A percentile compares a stretch with the other conserved stretches of the same genome.
Evolutionary conservation across 2,329 filamentous ascomycete species (phyloP).

Genomic region (Nectriaceae sp.): DNA sequence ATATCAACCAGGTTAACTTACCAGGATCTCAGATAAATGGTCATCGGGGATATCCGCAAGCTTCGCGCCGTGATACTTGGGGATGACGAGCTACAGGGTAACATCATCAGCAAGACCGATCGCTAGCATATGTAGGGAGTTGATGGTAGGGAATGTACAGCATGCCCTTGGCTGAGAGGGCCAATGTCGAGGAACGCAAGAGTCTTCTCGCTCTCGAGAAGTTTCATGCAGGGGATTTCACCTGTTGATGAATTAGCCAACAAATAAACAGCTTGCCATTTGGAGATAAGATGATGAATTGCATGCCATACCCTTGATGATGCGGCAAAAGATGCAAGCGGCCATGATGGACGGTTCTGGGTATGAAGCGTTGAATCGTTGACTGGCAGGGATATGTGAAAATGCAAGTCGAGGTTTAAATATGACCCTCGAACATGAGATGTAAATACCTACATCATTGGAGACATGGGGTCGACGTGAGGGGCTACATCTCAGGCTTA

Average conservation of each 20-base stretch:
- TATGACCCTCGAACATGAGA: too few relatives aligned
- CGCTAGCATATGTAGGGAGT: slow-evolving; percentile 13
- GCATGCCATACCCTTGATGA: slow-evolving; percentile 74
- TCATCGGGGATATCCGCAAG: slow-evolving; percentile 93
- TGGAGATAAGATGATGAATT: slow-evolving; percentile 1
- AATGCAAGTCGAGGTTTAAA: too few relatives aligned
- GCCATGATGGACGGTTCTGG: slow-evolving; percentile 17
- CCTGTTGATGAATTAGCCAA: slow-evolving; percentile 52
- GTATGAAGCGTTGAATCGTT: too few relatives aligned
- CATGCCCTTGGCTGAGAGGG: slow-evolving; percentile 84
- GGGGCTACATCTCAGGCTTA: too few relatives aligned
- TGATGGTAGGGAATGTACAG: slow-evolving; percentile 57
- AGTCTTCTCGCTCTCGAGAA: slow-evolving; percentile 92
- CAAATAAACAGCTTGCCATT: slow-evolving; percentile 1
- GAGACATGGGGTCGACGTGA: too few relatives aligned
- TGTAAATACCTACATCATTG: too few relatives aligned
- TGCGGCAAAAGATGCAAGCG: slow-evolving; percentile 95
- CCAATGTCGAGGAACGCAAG: slow-evolving; percentile 96
- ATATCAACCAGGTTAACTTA: slow-evolving; percentile 38
- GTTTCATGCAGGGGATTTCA: slow-evolving; percentile 94
- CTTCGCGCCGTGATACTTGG: slow-evolving; percentile 91
- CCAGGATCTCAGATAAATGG: slow-evolving; percentile 77
- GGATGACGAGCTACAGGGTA: slow-evolving; percentile 78
- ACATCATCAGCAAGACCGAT: not conserved
- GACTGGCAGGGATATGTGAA: too few relatives aligned